Evolutionary conservation across 164 flowering plant genomes (phyloP).

Genomic region (Aristolochia fimbriata): DNA sequence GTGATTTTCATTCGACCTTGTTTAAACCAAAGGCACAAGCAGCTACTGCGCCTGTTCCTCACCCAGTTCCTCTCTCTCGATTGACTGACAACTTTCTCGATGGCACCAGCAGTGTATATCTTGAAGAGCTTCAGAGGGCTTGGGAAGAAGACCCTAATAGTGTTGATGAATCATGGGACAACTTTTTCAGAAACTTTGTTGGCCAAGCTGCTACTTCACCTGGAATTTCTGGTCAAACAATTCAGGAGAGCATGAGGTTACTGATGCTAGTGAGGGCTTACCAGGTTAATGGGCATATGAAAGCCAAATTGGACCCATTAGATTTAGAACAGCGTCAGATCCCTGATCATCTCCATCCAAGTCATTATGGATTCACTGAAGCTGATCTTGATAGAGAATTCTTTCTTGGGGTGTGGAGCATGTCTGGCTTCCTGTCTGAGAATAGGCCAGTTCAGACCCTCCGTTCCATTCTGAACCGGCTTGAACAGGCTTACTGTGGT

Average conservation of each 20-base stretch:
- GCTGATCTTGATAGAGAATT: conserved; percentile 94
- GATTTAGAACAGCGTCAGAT: conserved; percentile 52
- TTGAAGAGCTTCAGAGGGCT: conserved; percentile 94
- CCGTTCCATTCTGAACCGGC: conserved; percentile 66
- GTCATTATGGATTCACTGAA: conserved; percentile 73
- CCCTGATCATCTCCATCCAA: conserved; percentile 75
- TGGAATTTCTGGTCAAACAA: conserved; percentile 89
- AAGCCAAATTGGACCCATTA: conserved; percentile 86
- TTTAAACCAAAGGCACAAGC: conserved; percentile 45
- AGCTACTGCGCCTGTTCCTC: conserved; percentile 59
- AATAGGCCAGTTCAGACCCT: conserved; percentile 94
- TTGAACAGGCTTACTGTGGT: conserved; percentile 97
- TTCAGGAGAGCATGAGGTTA: conserved; percentile 94
- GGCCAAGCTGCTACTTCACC: conserved; percentile 83
- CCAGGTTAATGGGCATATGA: conserved; percentile 95
- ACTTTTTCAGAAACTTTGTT: conserved; percentile 89
- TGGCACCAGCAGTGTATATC: conserved; percentile 91
- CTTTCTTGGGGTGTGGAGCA: conserved; percentile 87
- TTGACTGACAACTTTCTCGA: conserved; percentile 86
- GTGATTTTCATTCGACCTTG: conserved; percentile 45
- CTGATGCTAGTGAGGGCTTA: conserved; percentile 88
- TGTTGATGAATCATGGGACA: conserved; percentile 99
- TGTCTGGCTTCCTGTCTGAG: conserved; percentile 91
- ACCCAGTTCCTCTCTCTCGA: conserved; percentile 80
- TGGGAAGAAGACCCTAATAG: conserved; percentile 93